Conservation (phyloP, 1,284 basidiomycete species). For the Sporisorium iseilematis-ciliati region DNA sequence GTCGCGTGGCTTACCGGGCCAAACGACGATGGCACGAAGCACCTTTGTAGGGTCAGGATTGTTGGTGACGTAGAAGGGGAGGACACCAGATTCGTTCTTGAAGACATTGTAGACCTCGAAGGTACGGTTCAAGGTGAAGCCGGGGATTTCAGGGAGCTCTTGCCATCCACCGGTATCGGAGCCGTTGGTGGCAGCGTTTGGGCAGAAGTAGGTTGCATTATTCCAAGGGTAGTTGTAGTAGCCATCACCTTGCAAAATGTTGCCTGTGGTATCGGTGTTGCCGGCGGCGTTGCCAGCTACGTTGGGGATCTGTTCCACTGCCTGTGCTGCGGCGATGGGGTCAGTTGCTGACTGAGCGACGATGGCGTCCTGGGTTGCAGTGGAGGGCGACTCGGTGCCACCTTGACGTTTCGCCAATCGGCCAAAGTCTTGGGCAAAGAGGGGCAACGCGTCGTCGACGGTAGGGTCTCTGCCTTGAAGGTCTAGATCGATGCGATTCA, state of each 20-base stretch:
- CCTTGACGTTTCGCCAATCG: conserved; percentile 24
- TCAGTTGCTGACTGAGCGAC: conserved; percentile 25
- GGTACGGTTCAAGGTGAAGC: conserved; percentile 50
- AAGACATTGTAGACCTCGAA: conserved; percentile 38
- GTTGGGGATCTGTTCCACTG: conserved; percentile 33
- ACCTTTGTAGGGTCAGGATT: conserved; percentile 40
- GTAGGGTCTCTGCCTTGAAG: conserved; percentile 13
- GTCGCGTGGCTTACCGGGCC: conserved; percentile 62
- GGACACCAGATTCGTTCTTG: conserved; percentile 44
- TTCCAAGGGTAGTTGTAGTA: conserved; percentile 39
- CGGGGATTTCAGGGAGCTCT: conserved; percentile 30
- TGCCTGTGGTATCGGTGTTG: conserved; percentile 25
- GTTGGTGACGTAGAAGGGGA: conserved; percentile 58
- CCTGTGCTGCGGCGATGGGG: conserved; percentile 32
- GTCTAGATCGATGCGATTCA: conserved; percentile 42
- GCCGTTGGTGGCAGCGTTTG: conserved; percentile 26
- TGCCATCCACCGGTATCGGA: conserved; percentile 71
- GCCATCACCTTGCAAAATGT: conserved; percentile 41
- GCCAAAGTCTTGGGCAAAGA: conserved; percentile 18
- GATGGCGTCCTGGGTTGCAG: conserved; percentile 18
- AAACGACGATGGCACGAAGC: conserved; percentile 47
- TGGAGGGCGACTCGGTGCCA: not conserved
- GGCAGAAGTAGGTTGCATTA: conserved; percentile 21
- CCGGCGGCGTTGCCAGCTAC: conserved; percentile 28
- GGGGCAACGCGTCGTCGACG: conserved; percentile 10